These are phyloP conservation scores for Boletus tylopilopsis DNA, from an alignment of 768 basidiomycete genomes.

Conservation along the genomic window DNA sequence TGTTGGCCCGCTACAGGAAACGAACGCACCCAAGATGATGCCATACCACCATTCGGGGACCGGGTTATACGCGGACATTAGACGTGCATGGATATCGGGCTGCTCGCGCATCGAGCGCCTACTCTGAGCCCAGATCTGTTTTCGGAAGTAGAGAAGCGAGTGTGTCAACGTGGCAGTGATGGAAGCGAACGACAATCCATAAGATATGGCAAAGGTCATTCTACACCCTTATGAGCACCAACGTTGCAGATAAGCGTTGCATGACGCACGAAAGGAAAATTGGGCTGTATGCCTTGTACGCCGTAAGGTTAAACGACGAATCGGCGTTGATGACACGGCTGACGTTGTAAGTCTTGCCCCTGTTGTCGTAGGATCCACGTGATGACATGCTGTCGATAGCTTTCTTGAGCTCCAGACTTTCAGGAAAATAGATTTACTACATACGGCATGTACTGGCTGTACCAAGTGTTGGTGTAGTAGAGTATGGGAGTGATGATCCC, in stretches of 20 bases:
- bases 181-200: conserved; percentile 79
- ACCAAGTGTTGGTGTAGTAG: conserved; percentile 68
- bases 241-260: neutral
- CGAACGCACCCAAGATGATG: conserved; percentile 23
- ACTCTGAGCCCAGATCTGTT: conserved; percentile 71
- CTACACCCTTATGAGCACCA: conserved; percentile 9
- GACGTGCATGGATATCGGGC: conserved; percentile 64
- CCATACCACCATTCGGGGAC: conserved; percentile 64
- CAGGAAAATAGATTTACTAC: conserved; percentile 9
- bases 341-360: conserved; percentile 55
- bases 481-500: conserved; percentile 59
- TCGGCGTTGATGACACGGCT: conserved; percentile 50
- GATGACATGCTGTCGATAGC: conserved; percentile 48
- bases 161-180: conserved; percentile 76
- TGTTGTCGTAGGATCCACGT: conserved; percentile 64
- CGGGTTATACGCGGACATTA: conserved; percentile 54
- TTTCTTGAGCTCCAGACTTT: neutral
- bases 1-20: neutral
- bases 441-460: conserved; percentile 53
- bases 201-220: conserved; percentile 71
- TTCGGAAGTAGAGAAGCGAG: conserved; percentile 70
- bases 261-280: conserved; percentile 48
- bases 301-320: conserved; percentile 50
- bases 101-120: conserved; percentile 73
- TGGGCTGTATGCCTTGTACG: conserved; percentile 56